Base-by-base conservation (phyloP, 1,284 basidiomycete species). In the Erythrobasidium hasegawianum region DNA sequence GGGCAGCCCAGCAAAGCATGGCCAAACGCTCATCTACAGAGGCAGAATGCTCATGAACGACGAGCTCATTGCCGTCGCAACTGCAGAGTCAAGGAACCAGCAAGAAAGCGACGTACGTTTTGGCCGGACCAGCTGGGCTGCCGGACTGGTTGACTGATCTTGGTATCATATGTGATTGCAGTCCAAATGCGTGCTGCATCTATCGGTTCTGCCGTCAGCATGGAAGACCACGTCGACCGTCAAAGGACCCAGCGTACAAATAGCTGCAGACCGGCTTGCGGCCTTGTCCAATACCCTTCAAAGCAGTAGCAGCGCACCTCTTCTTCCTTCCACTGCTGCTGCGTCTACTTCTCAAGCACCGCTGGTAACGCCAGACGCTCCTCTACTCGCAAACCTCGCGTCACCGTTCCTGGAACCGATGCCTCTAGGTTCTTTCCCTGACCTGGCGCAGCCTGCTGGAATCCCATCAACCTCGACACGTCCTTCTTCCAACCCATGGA, bases 181-280 rank as follows among this genome's bases (percentile, higher is more conserved):
- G 33, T 4, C 33, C 33, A 33, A 16, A 22, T 58, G 57, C 33
- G 62, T 53, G 13, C 54, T 65, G 16, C 62, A 65, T 43, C 62
- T 65, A 49, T 33, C 45, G 49, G 62, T 58, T 56, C 41, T 16
- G 13, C 56, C 24, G 39, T 55, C 50, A 20, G 49, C 29, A 33
- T 65, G 62, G 62, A 65, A 57, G 18, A 16, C 24, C 11, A 20
- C 56, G 29, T 26, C 54, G 5, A 16, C 45, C 27, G 14, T 33
- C 22, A 24, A 18, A n/a, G 43, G 26, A 13, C 33, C 33, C 3
- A 38, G n/a, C 39, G 33, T 47, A 14, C 54, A 56, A 20, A 14
- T 39, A 16, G 62, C 62, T 18, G 62, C 62, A 58, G 55, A 58
- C 22, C 54, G 62, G 9, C 56, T 65, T 9, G 47, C 62, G 33